Evolutionary conservation across 106 monocot genomes (phyloP), one percentile per base, ranked within the genome.

Genomic region (Iris macrosiphon): DNA sequence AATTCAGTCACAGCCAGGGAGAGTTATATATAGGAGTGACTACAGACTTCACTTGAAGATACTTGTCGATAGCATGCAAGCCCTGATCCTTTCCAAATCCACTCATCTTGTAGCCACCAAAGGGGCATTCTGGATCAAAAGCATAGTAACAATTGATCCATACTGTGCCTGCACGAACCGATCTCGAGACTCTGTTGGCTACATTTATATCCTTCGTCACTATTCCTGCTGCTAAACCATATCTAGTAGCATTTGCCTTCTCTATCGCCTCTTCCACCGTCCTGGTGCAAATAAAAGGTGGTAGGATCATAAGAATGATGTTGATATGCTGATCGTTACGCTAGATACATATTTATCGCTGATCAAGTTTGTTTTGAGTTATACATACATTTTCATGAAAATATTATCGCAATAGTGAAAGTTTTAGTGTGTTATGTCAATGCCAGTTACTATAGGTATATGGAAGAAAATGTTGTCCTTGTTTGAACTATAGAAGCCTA

Each of bases 41-140:
- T 1, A 82, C 82, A 22, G 69, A 25, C 57, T 82, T 82, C 14
- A 54, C 61, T 28, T 68, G 63, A 6, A 82, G 59, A 41, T 65
- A 82, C 54, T 68, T 64, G 2, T 82, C 69, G 0, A 82, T 18
- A 14, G 77, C 50, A 33, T 72, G 31, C 59, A 82, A 6, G 4
- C 82, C 77, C 11, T 24, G 3, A 31, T 77, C 76, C 37, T 47
- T 76, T 15, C 82, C 76, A 38, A 77, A 77, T 2, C 82, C 82
- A 25, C 82, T 82, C 76, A 82, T 76, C 76, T 82, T 82, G 42
- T 55, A 82, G 1, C 82, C 82, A 13, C 82, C 82, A 25, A 65
- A 82, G 1, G 82, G 82, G 33, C 14, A 23, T 39, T 69, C 65
- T 2, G 1, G 6, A 47, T 82, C 82, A 37, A 73, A 73, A 15